Evolutionary conservation across 2,329 filamentous ascomycete species (phyloP).

Genomic region (Botrytis deweyae): DNA sequence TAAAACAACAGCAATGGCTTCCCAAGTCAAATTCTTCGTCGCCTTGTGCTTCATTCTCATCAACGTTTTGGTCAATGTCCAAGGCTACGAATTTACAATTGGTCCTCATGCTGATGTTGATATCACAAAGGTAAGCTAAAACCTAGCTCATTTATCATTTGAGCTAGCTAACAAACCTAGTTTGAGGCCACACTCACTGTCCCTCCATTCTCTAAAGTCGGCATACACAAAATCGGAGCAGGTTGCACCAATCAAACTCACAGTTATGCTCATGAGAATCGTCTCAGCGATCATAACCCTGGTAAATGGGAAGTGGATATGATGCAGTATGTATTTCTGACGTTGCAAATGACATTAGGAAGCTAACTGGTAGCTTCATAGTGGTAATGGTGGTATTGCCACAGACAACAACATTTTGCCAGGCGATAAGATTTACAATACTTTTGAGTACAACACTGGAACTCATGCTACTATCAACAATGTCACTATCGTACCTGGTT

Average conservation of each 20-base stretch:
- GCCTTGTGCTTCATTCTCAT: background rate
- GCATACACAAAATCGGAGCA: conserved; percentile 27
- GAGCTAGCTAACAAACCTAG: conserved; percentile 16
- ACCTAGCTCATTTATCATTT: background rate
- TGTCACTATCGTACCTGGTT: background rate
- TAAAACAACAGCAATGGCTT: background rate
- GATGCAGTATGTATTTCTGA: background rate
- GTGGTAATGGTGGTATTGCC: background rate
- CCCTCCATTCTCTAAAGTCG: conserved; percentile 25
- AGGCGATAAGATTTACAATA: background rate
- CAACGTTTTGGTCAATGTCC: background rate
- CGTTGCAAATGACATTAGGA: background rate
- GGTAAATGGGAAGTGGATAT: conserved; percentile 25
- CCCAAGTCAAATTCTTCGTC: background rate
- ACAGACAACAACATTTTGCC: conserved; percentile 8
- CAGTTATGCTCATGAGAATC: conserved; percentile 29
- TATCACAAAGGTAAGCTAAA: background rate
- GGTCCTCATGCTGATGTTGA: background rate
- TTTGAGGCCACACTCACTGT: conserved; percentile 29
- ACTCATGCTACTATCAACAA: background rate
- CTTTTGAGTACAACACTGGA: background rate
- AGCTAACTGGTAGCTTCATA: background rate
- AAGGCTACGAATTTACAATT: conserved; percentile 3
- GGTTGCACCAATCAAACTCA: conserved; percentile 27
- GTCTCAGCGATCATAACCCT: conserved; percentile 27